Evolutionary conservation across 2,329 filamentous ascomycete species (phyloP).

Genomic region (Hymenoscyphus fraxineus): DNA sequence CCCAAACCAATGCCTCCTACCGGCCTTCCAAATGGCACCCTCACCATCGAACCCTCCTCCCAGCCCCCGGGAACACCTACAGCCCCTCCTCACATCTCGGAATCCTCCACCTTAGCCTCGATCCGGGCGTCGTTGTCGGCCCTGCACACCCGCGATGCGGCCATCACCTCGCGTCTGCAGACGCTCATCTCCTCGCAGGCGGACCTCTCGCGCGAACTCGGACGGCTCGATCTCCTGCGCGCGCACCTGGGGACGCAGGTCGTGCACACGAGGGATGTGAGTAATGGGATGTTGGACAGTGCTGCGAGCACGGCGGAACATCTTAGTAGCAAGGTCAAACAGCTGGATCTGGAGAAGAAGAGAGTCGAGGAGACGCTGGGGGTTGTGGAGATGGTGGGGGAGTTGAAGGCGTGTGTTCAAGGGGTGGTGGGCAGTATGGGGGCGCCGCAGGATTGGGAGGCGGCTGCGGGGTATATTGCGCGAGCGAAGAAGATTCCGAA

Average conservation of each 20-base stretch:
- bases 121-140: constrained; percentile 73
- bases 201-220: constrained; percentile 80
- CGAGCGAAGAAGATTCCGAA: constrained; percentile 78
- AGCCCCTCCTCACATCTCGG: constrained; percentile 47
- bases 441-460: constrained; percentile 97
- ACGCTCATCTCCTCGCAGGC: constrained; percentile 76
- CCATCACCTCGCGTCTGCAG: constrained; percentile 71
- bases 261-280: constrained; percentile 75
- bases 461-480: constrained; percentile 83
- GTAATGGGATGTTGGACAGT: constrained; percentile 84
- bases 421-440: constrained; percentile 96
- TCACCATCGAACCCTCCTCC: constrained; percentile 9
- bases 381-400: constrained; percentile 92
- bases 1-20: constrained; percentile 35
- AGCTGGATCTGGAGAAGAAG: constrained; percentile 85
- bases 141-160: constrained; percentile 71
- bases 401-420: constrained; percentile 93
- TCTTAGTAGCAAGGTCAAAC: constrained; percentile 81
- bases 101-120: constrained; percentile 71
- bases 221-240: constrained; percentile 81
- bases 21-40: constrained; percentile 35
- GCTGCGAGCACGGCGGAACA: constrained; percentile 81
- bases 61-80: constrained; percentile 16
- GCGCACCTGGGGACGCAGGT: constrained; percentile 85
- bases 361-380: constrained; percentile 85